phyloP scores from a whole-genome alignment of 805 yeast species.

The Lachancea lanzarotensis region DNA sequence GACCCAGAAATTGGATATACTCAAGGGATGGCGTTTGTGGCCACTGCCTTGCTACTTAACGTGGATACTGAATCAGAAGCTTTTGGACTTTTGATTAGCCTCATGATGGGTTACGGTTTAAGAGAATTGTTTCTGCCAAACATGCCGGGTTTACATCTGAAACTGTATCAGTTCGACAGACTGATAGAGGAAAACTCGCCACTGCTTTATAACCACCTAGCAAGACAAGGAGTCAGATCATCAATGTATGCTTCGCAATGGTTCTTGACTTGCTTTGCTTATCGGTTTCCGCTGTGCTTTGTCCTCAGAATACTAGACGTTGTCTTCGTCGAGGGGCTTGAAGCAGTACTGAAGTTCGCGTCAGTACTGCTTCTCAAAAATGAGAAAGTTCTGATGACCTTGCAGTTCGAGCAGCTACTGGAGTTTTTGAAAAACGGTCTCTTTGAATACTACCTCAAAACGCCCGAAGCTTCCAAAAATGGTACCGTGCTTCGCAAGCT shows the following conservation, averaged over 20 bases:
- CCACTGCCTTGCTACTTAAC: slow-evolving; percentile 77
- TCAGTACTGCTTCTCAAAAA: slow-evolving; percentile 71
- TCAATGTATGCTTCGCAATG: slow-evolving; percentile 98
- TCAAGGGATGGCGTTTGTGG: slow-evolving; percentile 94
- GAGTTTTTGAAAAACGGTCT: slow-evolving; percentile 73
- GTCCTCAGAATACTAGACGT: slow-evolving; percentile 84
- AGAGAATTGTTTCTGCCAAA: slow-evolving; percentile 75
- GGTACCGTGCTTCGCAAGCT: background rate
- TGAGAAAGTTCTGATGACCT: slow-evolving; percentile 47
- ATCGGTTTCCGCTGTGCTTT: slow-evolving; percentile 85
- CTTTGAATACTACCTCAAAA: slow-evolving; percentile 60
- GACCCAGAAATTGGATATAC: slow-evolving; percentile 96
- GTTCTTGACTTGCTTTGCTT: slow-evolving; percentile 92
- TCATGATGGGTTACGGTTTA: slow-evolving; percentile 82
- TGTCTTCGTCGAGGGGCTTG: slow-evolving; percentile 85
- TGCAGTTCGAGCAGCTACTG: slow-evolving; percentile 71
- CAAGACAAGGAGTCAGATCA: slow-evolving; percentile 80
- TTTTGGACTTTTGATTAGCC: slow-evolving; percentile 67
- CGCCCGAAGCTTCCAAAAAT: slow-evolving; percentile 10
- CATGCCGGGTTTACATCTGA: slow-evolving; percentile 87
- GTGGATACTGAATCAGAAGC: slow-evolving; percentile 68
- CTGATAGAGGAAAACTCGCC: slow-evolving; percentile 74
- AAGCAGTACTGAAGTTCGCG: slow-evolving; percentile 78
- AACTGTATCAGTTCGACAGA: slow-evolving; percentile 86
- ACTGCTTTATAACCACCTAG: slow-evolving; percentile 62